Evolutionary conservation across 495 filamentous ascomycete species (phyloP).

Genomic region (Clavariopsis aquatica): DNA sequence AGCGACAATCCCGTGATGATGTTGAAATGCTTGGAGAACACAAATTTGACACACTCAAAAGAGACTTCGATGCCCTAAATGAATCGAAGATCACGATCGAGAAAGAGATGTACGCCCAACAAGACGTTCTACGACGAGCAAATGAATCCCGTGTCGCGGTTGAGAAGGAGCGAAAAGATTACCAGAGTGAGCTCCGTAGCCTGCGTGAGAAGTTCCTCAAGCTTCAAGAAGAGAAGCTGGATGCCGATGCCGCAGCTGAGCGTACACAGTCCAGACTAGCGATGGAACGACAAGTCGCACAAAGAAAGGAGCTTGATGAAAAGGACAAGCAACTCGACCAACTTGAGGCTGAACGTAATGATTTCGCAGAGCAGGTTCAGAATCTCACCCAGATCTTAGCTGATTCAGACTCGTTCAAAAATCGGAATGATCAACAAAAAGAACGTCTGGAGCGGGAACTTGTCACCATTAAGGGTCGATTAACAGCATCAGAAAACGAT

Average conservation of each 20-base stretch:
- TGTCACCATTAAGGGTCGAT: constrained; percentile 86
- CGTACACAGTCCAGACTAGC: constrained; percentile 74
- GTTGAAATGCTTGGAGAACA: constrained; percentile 89
- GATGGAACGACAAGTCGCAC: constrained; percentile 75
- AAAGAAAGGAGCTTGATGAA: constrained; percentile 76
- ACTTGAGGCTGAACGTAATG: constrained; percentile 72
- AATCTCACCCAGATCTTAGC: constrained; percentile 79
- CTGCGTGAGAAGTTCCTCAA: constrained; percentile 79
- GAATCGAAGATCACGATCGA: constrained; percentile 96
- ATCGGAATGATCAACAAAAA: constrained; percentile 88
- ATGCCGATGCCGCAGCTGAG: constrained; percentile 79
- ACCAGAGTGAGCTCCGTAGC: constrained; percentile 79
- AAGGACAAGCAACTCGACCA: constrained; percentile 69
- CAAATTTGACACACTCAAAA: constrained; percentile 75
- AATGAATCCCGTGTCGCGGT: constrained; percentile 75
- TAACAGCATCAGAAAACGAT: constrained; percentile 94
- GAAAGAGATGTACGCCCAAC: constrained; percentile 97
- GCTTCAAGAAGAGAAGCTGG: constrained; percentile 78
- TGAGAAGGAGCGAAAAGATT: constrained; percentile 85
- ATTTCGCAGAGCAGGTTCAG: constrained; percentile 73
- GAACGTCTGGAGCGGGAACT: constrained; percentile 89
- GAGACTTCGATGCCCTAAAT: constrained; percentile 85
- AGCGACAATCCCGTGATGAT: constrained; percentile 94
- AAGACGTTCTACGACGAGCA: constrained; percentile 86
- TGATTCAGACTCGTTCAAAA: constrained; percentile 82